phyloP scores from a whole-genome alignment of 1,284 basidiomycete species.

The Boletus calvinii region DNA sequence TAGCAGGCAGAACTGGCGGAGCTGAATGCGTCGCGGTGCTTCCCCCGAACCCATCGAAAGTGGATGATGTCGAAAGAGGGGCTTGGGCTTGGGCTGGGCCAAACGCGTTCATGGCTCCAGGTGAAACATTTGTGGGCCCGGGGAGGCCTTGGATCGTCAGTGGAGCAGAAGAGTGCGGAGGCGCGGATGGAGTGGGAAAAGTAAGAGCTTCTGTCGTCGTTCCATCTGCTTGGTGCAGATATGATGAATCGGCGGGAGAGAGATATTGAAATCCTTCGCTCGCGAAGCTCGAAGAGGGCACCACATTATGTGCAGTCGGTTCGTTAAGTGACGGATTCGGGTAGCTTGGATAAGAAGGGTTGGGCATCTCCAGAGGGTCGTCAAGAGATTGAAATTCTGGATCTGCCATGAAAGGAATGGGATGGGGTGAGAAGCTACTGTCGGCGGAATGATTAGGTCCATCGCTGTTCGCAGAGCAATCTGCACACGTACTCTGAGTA shows the following conservation, averaged over 20 bases:
- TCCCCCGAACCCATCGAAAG: background rate
- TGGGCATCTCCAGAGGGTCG: background rate
- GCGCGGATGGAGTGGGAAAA: background rate
- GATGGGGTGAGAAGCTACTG: background rate
- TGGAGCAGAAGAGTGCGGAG: background rate
- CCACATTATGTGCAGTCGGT: background rate
- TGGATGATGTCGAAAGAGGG: background rate
- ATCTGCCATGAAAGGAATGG: background rate
- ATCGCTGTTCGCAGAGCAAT: background rate
- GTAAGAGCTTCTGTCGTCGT: background rate
- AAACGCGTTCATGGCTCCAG: background rate
- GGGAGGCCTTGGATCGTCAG: background rate
- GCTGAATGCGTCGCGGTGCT: background rate
- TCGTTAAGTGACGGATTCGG: background rate
- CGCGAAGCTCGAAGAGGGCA: background rate
- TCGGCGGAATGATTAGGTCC: background rate
- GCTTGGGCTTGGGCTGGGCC: background rate
- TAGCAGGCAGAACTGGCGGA: background rate
- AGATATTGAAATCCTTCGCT: background rate
- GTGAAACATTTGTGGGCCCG: background rate
- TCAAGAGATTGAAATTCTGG: background rate
- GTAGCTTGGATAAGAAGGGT: slow-evolving; percentile 1
- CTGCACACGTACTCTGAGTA: slow-evolving; percentile 8
- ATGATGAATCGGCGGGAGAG: background rate
- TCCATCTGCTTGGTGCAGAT: background rate